Evolutionary conservation across 352 stramenopile species (phyloP), one percentile per base, ranked within the genome.

Genomic region (Albugo laibachii): DNA sequence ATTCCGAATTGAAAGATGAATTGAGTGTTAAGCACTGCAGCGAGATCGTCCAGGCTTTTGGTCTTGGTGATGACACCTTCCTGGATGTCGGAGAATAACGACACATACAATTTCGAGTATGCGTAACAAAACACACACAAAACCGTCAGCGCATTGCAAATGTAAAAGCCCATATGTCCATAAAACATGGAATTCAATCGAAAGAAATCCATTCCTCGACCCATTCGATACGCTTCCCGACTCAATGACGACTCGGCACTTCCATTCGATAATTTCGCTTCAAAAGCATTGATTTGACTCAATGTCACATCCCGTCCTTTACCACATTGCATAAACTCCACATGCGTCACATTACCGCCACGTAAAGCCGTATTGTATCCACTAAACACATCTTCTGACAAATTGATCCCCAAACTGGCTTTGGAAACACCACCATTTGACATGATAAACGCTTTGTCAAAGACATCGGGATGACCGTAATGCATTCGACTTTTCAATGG

Each of bases 161-260:
- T 89, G 66, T 92, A 92, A 53, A 92, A 92, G 11, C 79, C 79
- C 20, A 86, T 85, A 54, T 92, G 79, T 5, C 71, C 70, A 47
- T 82, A 89, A 47, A 82, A 92, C 79, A 92, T 89, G 15, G 79
- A 84, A 57, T 89, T 87, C n/a, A 92, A 42, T 11, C 79, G 74
- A 40, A 82, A 77, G 45, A 92, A 92, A 47, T 89, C 76, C 45
- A 92, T 58, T 14, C 63, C 67, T 45, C 79, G 70, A 13, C 64
- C 70, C 66, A 92, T 54, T 11, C 79, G 76, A 49, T 89, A 75
- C 6, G 69, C 76, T 36, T 92, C 79, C 43, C 79, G 79, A 67
- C 69, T 82, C 36, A 89, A 24, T 49, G 66, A 87, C 53, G 63
- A 82, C 43, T 92, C 79, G 35, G 72, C 79, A 50, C 66, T 78